Conservation (phyloP, 2,329 filamentous ascomycete genomes). For the Scedosporium boydii region DNA sequence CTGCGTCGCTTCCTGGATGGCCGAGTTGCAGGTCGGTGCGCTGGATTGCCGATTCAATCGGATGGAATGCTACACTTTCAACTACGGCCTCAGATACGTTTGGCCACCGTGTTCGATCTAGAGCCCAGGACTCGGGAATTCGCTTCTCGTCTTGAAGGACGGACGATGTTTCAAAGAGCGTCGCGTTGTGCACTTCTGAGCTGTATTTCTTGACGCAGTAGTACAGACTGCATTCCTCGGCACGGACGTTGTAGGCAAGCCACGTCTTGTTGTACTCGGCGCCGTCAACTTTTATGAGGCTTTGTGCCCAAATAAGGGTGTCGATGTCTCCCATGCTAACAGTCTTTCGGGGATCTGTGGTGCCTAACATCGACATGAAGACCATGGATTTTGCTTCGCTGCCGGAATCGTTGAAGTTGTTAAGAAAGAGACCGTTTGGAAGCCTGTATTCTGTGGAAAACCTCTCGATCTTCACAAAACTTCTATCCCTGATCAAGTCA, state of each 20-base stretch:
- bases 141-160: not conserved
- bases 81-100: not conserved
- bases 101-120: not conserved
- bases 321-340: constrained; percentile 9
- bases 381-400: constrained; percentile 6
- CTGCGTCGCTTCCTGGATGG: not conserved
- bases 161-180: constrained; percentile 5
- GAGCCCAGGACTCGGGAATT: not conserved
- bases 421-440: constrained; percentile 4
- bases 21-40: not conserved
- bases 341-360: constrained; percentile 7
- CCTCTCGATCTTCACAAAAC: not conserved
- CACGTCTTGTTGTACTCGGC: constrained; percentile 1
- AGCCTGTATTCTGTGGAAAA: not conserved
- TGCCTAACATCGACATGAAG: constrained; percentile 10
- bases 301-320: constrained; percentile 12
- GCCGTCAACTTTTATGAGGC: constrained; percentile 8
- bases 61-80: not conserved
- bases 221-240: constrained; percentile 11
- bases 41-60: not conserved
- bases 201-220: constrained; percentile 10
- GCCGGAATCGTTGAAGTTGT: constrained; percentile 7
- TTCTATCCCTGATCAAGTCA: not conserved
- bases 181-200: not conserved
- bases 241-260: constrained; percentile 7